Evolutionary conservation across 306 rosid genomes (phyloP).

Genomic region (Cicer pinnatifidum): DNA sequence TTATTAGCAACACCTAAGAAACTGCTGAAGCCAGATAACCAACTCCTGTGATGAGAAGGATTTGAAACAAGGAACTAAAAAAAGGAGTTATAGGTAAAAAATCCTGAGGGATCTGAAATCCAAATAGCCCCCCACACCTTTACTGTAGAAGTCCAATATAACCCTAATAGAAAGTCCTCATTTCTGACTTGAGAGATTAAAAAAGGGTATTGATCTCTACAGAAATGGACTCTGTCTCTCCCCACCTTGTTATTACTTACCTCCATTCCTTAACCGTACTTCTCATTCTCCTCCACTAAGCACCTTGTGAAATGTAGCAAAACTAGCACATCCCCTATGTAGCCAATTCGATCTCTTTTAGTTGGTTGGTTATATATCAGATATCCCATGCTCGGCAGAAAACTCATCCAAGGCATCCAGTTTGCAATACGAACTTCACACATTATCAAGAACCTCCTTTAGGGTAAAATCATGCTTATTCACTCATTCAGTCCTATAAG

Average conservation of each 20-base stretch:
- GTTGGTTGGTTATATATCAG: too few relatives aligned
- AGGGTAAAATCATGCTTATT: background rate
- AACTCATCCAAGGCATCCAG: too few relatives aligned
- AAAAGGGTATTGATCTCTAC: background rate
- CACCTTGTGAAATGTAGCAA: background rate
- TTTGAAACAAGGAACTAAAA: background rate
- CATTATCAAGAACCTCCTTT: too few relatives aligned
- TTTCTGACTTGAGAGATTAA: background rate
- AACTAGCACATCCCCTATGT: background rate
- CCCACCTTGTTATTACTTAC: background rate
- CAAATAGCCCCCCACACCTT: background rate
- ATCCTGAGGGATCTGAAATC: background rate
- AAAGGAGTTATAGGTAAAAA: background rate
- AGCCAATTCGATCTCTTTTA: too few relatives aligned
- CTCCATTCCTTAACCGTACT: background rate
- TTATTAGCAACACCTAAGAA: too few relatives aligned
- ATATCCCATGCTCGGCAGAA: too few relatives aligned
- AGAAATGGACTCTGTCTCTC: too few relatives aligned
- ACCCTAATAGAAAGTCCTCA: too few relatives aligned
- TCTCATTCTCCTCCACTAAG: background rate
- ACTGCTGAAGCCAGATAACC: too few relatives aligned
- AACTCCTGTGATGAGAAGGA: background rate
- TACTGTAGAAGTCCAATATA: background rate
- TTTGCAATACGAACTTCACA: too few relatives aligned
- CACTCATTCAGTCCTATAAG: background rate